Conservation (phyloP, 352 stramenopile species). For the Phytophthora brassicae region DNA sequence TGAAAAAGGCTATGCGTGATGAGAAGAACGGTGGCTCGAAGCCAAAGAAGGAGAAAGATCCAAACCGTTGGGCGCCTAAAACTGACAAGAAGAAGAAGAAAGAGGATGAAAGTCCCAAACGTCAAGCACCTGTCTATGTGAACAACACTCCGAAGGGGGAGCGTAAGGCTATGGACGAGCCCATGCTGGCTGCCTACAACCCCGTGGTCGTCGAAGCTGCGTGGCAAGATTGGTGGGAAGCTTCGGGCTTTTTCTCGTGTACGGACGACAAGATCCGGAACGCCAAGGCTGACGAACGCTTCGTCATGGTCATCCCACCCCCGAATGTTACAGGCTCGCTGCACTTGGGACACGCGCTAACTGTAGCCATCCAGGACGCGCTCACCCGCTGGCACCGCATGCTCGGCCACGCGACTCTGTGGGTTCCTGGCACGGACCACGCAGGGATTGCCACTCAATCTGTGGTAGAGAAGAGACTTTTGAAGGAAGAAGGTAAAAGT, state of each 20-base stretch:
- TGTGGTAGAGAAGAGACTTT: slow-evolving; percentile 88
- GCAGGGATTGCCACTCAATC: slow-evolving; percentile 98
- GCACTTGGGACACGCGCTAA: slow-evolving; percentile 99
- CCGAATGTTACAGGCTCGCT: slow-evolving; percentile 90
- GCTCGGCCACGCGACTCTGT: slow-evolving; percentile 96
- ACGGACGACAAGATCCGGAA: slow-evolving; percentile 83
- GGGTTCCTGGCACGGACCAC: slow-evolving; percentile 98
- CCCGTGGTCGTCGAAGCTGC: slow-evolving; percentile 96
- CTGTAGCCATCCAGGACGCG: slow-evolving; percentile 97
- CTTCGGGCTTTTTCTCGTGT: slow-evolving; percentile 94
- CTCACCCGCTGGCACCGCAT: slow-evolving; percentile 98
- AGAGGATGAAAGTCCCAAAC: slow-evolving; percentile 39
- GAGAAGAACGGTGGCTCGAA: slow-evolving; percentile 83
- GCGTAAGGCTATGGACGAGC: slow-evolving; percentile 92
- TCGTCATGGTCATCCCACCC: slow-evolving; percentile 96
- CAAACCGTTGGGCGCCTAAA: slow-evolving; percentile 88
- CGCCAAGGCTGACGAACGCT: slow-evolving; percentile 86
- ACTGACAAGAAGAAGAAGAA: slow-evolving; percentile 90
- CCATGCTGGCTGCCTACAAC: slow-evolving; percentile 95
- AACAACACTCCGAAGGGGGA: slow-evolving; percentile 94
- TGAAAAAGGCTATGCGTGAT: slow-evolving; percentile 92
- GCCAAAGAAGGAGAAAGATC: slow-evolving; percentile 96
- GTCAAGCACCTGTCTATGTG: slow-evolving; percentile 69
- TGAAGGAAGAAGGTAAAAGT: slow-evolving; percentile 81
- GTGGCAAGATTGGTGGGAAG: slow-evolving; percentile 99